phyloP scores from a whole-genome alignment of 345 rosid species.

The Brassica juncea region DNA sequence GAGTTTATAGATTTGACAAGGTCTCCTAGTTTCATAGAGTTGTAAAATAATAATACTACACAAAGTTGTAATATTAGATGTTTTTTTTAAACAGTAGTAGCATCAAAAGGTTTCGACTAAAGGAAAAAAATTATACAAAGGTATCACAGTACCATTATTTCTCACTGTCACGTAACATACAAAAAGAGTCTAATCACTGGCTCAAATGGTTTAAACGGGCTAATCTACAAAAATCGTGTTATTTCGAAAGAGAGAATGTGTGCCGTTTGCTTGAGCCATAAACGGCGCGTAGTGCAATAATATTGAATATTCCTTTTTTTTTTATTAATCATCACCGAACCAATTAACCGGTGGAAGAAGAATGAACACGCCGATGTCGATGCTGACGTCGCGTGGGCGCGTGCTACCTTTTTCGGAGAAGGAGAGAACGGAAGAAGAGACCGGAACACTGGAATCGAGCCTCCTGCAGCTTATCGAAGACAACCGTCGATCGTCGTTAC shows the following conservation, averaged over 20 bases:
- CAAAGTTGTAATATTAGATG: too few species aligned
- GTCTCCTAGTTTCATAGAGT: conserved; percentile 45
- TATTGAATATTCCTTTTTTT: not conserved
- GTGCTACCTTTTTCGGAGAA: conserved; percentile 30
- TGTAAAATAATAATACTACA: not conserved
- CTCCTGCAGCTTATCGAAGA: conserved; percentile 61
- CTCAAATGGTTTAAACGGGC: not conserved
- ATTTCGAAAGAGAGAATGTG: not conserved
- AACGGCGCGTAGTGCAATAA: conserved; percentile 28
- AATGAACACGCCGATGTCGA: conserved; percentile 47
- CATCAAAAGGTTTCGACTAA: too few species aligned
- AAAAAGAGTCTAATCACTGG: not conserved
- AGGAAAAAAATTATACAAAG: too few species aligned
- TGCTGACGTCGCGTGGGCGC: conserved; percentile 47
- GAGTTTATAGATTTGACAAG: conserved; percentile 74
- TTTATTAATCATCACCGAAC: not conserved
- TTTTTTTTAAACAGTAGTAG: too few species aligned
- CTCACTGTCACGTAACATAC: too few species aligned
- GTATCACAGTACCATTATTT: too few species aligned
- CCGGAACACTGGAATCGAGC: conserved; percentile 55
- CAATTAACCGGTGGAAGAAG: conserved; percentile 11
- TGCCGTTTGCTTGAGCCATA: conserved; percentile 1
- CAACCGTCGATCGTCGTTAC: conserved; percentile 59
- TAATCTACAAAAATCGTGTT: not conserved
- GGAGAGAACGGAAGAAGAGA: conserved; percentile 40